phyloP scores from a whole-genome alignment of 2,329 filamentous ascomycete species.

The Colletotrichum lini region DNA sequence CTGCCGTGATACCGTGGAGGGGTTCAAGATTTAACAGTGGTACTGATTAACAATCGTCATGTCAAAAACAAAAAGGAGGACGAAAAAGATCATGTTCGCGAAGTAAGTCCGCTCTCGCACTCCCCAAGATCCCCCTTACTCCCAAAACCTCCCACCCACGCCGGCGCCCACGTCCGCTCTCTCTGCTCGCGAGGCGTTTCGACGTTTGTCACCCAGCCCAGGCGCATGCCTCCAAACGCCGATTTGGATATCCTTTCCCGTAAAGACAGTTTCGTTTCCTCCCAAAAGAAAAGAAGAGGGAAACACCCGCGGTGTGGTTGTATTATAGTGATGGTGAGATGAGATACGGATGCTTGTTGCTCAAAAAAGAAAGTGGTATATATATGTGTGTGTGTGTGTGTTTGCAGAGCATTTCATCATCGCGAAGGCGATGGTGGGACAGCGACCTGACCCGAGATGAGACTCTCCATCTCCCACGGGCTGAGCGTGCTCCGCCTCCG shows the following conservation, averaged over 20 bases:
- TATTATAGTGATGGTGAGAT: conserved; percentile 9
- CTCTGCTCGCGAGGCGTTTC: not conserved
- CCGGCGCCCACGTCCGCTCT: not conserved
- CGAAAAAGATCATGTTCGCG: not conserved
- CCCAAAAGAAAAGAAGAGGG: not conserved
- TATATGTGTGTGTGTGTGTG: too few species aligned
- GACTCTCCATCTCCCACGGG: conserved; percentile 79
- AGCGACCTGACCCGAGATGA: conserved; percentile 63
- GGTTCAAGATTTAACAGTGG: not conserved
- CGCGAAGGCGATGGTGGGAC: conserved; percentile 42
- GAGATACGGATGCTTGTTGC: not conserved
- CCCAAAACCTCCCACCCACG: too few species aligned
- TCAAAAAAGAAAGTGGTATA: conserved; percentile 9
- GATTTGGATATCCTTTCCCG: not conserved
- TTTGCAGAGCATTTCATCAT: not conserved
- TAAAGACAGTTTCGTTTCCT: not conserved
- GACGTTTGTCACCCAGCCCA: not conserved
- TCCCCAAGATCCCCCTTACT: not conserved
- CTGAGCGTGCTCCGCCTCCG: conserved; percentile 82
- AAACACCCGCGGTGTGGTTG: not conserved
- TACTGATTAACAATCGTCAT: not conserved
- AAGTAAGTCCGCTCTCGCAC: not conserved
- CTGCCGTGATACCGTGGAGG: conserved; percentile 2
- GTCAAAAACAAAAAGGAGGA: not conserved
- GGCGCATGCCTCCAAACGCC: conserved; percentile 2